Percentiles rank a stretch among this genome's conserved stretches.
Conservation (phyloP, 805 yeast species). For the Ogataea degrootiae region DNA sequence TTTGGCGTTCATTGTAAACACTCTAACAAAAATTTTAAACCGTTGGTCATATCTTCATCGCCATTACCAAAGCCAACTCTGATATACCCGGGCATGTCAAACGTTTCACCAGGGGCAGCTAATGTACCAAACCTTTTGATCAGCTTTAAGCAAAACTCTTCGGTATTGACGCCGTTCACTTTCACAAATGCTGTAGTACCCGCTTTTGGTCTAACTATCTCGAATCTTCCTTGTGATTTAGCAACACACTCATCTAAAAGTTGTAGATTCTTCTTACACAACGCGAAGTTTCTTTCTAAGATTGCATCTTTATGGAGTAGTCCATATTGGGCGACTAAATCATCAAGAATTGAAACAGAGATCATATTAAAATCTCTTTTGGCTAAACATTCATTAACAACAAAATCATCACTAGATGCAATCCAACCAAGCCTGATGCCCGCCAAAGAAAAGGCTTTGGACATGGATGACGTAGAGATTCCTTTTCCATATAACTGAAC, state of each 20-base stretch:
- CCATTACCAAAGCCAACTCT: constrained; percentile 48
- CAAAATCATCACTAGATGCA: constrained; percentile 30
- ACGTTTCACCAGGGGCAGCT: constrained; percentile 47
- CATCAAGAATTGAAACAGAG: constrained; percentile 44
- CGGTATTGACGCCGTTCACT: constrained; percentile 29
- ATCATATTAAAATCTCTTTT: constrained; percentile 49
- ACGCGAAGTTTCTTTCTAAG: constrained; percentile 34
- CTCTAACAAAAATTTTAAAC: constrained; percentile 19
- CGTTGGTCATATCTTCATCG: constrained; percentile 30
- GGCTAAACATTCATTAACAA: constrained; percentile 31
- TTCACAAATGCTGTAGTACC: constrained; percentile 45
- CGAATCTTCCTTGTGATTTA: constrained; percentile 28
- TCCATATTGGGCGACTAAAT: constrained; percentile 39
- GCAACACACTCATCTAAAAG: constrained; percentile 32
- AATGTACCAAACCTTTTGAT: constrained; percentile 33
- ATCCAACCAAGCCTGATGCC: constrained; percentile 54
- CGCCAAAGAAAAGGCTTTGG: constrained; percentile 51
- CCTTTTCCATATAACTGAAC: constrained; percentile 39
- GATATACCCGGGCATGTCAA: constrained; percentile 37
- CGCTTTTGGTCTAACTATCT: constrained; percentile 41
- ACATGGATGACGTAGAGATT: constrained; percentile 45
- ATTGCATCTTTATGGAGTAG: constrained; percentile 32
- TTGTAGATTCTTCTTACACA: constrained; percentile 36
- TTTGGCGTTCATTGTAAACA: background rate
- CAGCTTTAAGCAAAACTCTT: constrained; percentile 31